Evolutionary conservation across 495 filamentous ascomycete species (phyloP), one percentile per base, ranked within the genome.

Genomic region (Sphaerosporella brunnea): DNA sequence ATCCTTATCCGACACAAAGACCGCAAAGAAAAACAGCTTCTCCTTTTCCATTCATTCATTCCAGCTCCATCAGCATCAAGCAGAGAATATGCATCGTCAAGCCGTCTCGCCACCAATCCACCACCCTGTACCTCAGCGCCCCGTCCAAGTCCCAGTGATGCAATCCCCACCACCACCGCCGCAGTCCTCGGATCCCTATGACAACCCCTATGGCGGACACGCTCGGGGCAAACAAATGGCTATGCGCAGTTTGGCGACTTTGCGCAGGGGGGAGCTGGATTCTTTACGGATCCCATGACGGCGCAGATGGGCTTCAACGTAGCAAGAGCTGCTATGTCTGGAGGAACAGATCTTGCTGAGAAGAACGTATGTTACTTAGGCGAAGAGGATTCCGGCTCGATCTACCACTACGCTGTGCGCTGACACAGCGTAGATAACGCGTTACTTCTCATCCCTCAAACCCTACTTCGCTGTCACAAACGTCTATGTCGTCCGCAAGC

Each of bases 381-480:
- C n/a, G 28, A 32, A 13, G 28, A 32, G 5, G 28, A 13, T 5
- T 32, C 7, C 7, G 28, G 28, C 5, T 32, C 5, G 28, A 32
- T 32, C 7, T 5, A 32, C 7, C 5, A 5, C 7, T 1, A 18
- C 23, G 38, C 24, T 20, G 42, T n/a, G n/a, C n/a, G n/a, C 37
- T 50, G 37, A 50, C 9, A n/a, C 13, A 32, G 36, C 28, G 36
- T 49, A 94, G 86, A 73, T 95, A 61, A 88, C 85, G 64, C 82
- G 86, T 66, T 92, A 90, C 64, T 75, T 97, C 62, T 78, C 82
- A 18, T 81, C 78, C 21, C 75, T 94, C n/a, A 95, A 88, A 64
- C 85, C 93, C 64, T 95, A 95, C 67, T 97, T 94, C 69, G 87
- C 84, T 63, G 90, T 97, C 53, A 87, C 85, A 58, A 95, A 94